Percentiles rank a stretch among this genome's conserved stretches.
These are phyloP conservation scores for Boletus sp. DNA, from an alignment of 768 basidiomycete genomes.

Conservation along the genomic window DNA sequence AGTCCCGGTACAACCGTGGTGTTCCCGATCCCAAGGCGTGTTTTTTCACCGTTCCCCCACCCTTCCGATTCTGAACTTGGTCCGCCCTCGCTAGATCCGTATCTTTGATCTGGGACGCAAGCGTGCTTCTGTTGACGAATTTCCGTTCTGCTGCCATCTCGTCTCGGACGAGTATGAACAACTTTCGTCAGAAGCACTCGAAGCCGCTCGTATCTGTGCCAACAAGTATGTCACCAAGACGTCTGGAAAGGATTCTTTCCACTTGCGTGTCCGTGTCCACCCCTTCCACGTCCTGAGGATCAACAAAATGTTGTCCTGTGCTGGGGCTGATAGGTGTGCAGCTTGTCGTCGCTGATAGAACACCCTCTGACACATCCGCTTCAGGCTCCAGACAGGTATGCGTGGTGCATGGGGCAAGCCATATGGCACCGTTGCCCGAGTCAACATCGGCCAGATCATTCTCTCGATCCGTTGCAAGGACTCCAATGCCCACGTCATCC, in stretches of 20 bases:
- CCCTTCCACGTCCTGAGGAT: conserved; percentile 99
- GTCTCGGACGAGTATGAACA: conserved; percentile 99
- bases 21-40: conserved; percentile 91
- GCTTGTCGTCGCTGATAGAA: too few relatives aligned
- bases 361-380: not conserved
- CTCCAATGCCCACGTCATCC: conserved; percentile 78
- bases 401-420: conserved; percentile 99
- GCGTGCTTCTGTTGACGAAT: conserved; percentile 95
- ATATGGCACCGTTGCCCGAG: conserved; percentile 93
- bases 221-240: conserved; percentile 99
- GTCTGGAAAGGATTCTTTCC: conserved; percentile 98
- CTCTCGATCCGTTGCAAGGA: conserved; percentile 92
- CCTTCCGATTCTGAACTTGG: not conserved
- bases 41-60: not conserved
- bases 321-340: conserved; percentile 89
- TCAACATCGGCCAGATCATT: conserved; percentile 97
- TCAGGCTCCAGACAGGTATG: conserved; percentile 93
- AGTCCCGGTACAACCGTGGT: conserved; percentile 96
- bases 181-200: conserved; percentile 90
- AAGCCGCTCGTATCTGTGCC: conserved; percentile 98
- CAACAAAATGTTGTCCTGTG: conserved; percentile 99
- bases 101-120: conserved; percentile 39
- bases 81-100: too few relatives aligned
- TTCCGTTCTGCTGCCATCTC: conserved; percentile 95
- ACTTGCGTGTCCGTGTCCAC: conserved; percentile 94